Evolutionary conservation across 805 yeast genomes (phyloP).

Genomic region (Henningerozyma blattae): DNA sequence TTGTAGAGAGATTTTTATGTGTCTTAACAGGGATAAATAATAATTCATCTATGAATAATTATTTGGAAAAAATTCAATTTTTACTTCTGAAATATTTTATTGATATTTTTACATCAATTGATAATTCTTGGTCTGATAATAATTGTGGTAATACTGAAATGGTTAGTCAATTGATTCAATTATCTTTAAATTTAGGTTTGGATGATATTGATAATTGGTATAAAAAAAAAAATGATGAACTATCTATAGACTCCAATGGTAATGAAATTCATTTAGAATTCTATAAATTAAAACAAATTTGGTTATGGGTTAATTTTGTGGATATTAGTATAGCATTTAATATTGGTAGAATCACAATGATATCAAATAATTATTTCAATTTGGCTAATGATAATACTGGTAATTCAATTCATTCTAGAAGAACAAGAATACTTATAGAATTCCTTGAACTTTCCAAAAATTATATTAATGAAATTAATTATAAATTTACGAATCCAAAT

Average conservation of each 20-base stretch:
- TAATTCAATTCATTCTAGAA: background rate
- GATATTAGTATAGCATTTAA: constrained; percentile 19
- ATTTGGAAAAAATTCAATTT: constrained; percentile 21
- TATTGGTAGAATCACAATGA: constrained; percentile 17
- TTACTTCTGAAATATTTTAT: constrained; percentile 12
- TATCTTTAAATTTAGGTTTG: background rate
- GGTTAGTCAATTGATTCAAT: background rate
- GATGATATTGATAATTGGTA: background rate
- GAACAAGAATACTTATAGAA: background rate
- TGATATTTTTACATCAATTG: constrained; percentile 5
- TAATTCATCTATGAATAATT: constrained; percentile 13
- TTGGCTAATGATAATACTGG: background rate
- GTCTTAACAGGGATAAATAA: constrained; percentile 11
- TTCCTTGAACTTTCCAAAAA: background rate
- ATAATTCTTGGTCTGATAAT: constrained; percentile 4
- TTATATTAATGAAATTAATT: background rate
- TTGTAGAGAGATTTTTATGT: constrained; percentile 9
- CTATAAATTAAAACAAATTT: constrained; percentile 2
- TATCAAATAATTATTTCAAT: constrained; percentile 8
- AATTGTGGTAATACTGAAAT: background rate
- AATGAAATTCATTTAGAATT: no score
- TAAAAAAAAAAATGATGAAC: background rate
- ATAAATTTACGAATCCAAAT: background rate
- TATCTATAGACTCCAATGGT: background rate
- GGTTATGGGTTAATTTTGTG: constrained; percentile 15